Evolutionary conservation across 768 basidiomycete species (phyloP).

Genomic region (Suillus tomentosus): DNA sequence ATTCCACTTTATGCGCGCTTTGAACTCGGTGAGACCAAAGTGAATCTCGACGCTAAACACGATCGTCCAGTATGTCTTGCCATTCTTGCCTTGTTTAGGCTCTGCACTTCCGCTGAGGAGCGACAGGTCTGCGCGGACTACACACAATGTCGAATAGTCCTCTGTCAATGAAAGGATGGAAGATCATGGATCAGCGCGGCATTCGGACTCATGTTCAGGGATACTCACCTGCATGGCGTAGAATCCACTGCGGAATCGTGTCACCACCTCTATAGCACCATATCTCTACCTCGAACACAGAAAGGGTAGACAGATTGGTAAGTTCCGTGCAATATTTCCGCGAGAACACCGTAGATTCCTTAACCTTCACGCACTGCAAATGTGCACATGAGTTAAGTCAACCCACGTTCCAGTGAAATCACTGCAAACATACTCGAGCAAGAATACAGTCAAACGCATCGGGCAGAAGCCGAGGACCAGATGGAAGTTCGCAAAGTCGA

Average conservation of each 20-base stretch:
- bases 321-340: constrained; percentile 84
- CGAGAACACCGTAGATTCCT: constrained; percentile 79
- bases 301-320: constrained; percentile 71
- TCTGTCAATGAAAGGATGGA: constrained; percentile 39
- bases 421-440: constrained; percentile 50
- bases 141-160: constrained; percentile 74
- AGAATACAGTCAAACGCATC: constrained; percentile 86
- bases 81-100: constrained; percentile 61
- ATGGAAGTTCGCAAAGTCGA: constrained; percentile 72
- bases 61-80: constrained; percentile 81
- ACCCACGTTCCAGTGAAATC: constrained; percentile 10
- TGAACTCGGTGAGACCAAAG: constrained; percentile 82
- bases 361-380: constrained; percentile 66
- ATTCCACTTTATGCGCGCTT: constrained; percentile 79
- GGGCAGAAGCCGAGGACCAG: constrained; percentile 74
- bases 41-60: constrained; percentile 85
- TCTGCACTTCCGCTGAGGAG: constrained; percentile 71
- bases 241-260: constrained; percentile 72
- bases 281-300: constrained; percentile 81
- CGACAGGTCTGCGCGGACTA: constrained; percentile 78
- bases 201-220: neutral
- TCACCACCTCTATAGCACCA: constrained; percentile 85
- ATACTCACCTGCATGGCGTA: constrained; percentile 46
- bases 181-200: constrained; percentile 7
- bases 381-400: constrained; percentile 13